Evolutionary conservation across 768 basidiomycete species (phyloP).

Genomic region (Plicaturopsis crispa): DNA sequence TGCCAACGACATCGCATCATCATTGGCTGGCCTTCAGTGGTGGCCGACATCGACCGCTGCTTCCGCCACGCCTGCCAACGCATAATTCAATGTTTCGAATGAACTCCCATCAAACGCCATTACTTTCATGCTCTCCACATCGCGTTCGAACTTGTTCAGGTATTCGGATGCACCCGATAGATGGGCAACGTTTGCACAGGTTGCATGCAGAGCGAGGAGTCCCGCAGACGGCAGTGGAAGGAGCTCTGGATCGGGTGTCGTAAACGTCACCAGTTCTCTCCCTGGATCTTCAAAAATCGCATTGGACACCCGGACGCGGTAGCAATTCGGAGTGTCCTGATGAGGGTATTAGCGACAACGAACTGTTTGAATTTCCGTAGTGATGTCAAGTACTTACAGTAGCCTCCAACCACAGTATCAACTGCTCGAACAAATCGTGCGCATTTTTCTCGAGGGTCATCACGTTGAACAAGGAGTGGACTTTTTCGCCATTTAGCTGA

Average conservation of each 20-base stretch:
- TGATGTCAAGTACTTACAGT: slow-evolving; percentile 20
- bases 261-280: slow-evolving; percentile 21
- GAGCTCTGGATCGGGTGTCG: slow-evolving; percentile 14
- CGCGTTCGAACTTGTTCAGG: slow-evolving; percentile 20
- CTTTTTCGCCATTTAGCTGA: slow-evolving; percentile 18
- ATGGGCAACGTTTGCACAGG: slow-evolving; percentile 29
- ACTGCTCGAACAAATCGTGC: slow-evolving; percentile 18
- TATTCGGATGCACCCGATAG: slow-evolving; percentile 30
- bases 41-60: too few relatives aligned
- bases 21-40: too few relatives aligned
- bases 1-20: too few relatives aligned
- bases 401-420: slow-evolving; percentile 23
- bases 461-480: slow-evolving; percentile 23
- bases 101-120: slow-evolving; percentile 10
- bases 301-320: too few relatives aligned
- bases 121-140: slow-evolving; percentile 14
- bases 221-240: slow-evolving; percentile 22
- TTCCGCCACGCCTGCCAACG: too few relatives aligned
- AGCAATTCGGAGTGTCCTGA: too few relatives aligned
- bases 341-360: too few relatives aligned
- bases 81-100: slow-evolving; percentile 1
- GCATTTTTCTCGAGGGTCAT: slow-evolving; percentile 18
- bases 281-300: too few relatives aligned
- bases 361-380: too few relatives aligned
- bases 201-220: slow-evolving; percentile 30